A percentile compares a stretch with the other conserved stretches of the same genome.
Evolutionary conservation across 495 filamentous ascomycete genomes (phyloP).

Genomic region (Articulospora tetracladia): DNA sequence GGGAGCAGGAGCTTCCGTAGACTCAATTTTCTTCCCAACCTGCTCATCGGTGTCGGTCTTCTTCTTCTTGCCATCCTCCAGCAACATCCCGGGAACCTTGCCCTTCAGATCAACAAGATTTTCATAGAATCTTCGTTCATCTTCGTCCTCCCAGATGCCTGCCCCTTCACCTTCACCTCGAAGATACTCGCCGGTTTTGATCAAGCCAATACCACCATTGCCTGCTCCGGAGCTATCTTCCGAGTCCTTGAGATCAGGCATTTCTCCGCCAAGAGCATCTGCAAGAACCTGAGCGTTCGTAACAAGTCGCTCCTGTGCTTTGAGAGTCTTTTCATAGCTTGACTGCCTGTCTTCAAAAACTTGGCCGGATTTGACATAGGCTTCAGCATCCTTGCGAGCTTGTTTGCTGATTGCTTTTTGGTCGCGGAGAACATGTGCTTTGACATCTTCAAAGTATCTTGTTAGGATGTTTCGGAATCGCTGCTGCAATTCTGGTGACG

Average conservation of each 20-base stretch:
- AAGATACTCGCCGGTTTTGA: conserved; percentile 91
- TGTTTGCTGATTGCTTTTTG: conserved; percentile 82
- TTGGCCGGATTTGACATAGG: conserved; percentile 97
- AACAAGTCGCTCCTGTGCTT: conserved; percentile 86
- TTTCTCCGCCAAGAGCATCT: conserved; percentile 84
- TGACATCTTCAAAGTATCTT: conserved; percentile 92
- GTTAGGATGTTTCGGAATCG: conserved; percentile 85
- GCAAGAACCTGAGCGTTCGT: conserved; percentile 88
- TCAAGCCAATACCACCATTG: conserved; percentile 81
- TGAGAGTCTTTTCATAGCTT: conserved; percentile 89
- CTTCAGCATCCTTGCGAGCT: conserved; percentile 91
- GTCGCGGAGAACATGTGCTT: conserved; percentile 79
- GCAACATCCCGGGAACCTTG: conserved; percentile 86
- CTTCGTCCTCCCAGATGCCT: conserved; percentile 99
- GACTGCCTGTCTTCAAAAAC: conserved; percentile 97
- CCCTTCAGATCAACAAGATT: conserved; percentile 93
- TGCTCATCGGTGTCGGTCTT: conserved; percentile 69
- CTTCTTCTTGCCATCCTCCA: conserved; percentile 96
- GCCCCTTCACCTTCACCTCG: conserved; percentile 85
- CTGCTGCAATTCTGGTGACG: conserved; percentile 70
- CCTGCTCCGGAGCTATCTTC: conserved; percentile 57
- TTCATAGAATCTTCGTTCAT: conserved; percentile 96
- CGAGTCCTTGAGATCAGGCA: conserved; percentile 87
- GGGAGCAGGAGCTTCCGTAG: conserved; percentile 33
- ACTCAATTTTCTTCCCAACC: conserved; percentile 52